phyloP scores from a whole-genome alignment of 23 red algal species.

The Gracilaria caudata region DNA sequence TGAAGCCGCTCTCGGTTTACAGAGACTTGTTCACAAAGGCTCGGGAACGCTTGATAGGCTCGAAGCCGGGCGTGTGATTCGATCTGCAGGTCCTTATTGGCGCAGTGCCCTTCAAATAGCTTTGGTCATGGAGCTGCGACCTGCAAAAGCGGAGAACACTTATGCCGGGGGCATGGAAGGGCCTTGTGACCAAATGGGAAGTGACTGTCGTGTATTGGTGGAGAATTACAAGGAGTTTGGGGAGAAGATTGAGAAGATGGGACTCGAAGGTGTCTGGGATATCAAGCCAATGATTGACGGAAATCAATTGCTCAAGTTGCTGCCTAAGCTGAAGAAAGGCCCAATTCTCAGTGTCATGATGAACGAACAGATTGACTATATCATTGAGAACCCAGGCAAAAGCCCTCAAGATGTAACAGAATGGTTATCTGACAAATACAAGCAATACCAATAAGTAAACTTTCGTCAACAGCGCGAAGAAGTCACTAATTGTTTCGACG shows the following conservation, averaged over 20 bases:
- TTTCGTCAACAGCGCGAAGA: not conserved
- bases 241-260: slow-evolving; percentile 52
- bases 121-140: slow-evolving; percentile 57
- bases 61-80: slow-evolving; percentile 36
- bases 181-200: slow-evolving; percentile 11
- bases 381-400: slow-evolving; percentile 59
- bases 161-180: slow-evolving; percentile 25
- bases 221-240: slow-evolving; percentile 39
- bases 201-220: slow-evolving; percentile 19
- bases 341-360: slow-evolving; percentile 75
- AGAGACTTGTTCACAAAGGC: slow-evolving; percentile 47
- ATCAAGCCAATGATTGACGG: slow-evolving; percentile 80
- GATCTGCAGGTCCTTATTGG: slow-evolving; percentile 58
- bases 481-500: no score
- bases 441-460: slow-evolving; percentile 28
- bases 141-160: slow-evolving; percentile 19
- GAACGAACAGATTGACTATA: slow-evolving; percentile 74
- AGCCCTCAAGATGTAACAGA: slow-evolving; percentile 42
- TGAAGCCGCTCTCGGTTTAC: slow-evolving; percentile 30
- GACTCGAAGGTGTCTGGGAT: slow-evolving; percentile 65
- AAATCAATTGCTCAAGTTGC: slow-evolving; percentile 56
- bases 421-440: slow-evolving; percentile 63
- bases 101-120: slow-evolving; percentile 57
- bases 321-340: slow-evolving; percentile 72
- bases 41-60: slow-evolving; percentile 39